These are phyloP conservation scores for Adenanthera pavonina DNA, from an alignment of 306 rosid genomes.

Conservation along the genomic window DNA sequence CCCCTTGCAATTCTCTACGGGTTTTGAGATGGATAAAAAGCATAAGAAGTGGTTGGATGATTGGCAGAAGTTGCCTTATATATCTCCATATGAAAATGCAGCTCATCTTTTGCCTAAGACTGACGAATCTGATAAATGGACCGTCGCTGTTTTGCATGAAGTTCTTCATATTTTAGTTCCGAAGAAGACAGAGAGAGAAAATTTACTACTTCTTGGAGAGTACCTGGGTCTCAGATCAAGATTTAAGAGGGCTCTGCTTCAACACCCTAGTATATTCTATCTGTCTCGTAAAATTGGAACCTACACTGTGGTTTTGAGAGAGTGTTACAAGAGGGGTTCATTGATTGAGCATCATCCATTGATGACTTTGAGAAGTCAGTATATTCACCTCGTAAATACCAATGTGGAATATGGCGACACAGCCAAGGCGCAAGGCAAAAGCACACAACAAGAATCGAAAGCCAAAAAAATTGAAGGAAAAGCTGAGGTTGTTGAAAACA, in stretches of 20 bases:
- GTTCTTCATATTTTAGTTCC: constrained; percentile 74
- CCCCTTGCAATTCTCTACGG: constrained; percentile 67
- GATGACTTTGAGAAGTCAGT: constrained; percentile 65
- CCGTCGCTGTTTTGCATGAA: constrained; percentile 80
- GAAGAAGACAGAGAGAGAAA: constrained; percentile 75
- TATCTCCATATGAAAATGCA: constrained; percentile 79
- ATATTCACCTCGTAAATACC: constrained; percentile 70
- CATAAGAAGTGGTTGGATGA: constrained; percentile 75
- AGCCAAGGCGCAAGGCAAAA: constrained; percentile 42
- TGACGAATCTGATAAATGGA: constrained; percentile 82
- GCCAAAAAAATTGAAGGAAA: constrained; percentile 29
- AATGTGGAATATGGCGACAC: constrained; percentile 54
- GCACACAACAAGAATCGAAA: constrained; percentile 42
- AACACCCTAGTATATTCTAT: constrained; percentile 85
- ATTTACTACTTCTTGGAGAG: constrained; percentile 66
- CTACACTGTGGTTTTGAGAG: constrained; percentile 72
- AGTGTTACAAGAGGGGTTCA: constrained; percentile 84
- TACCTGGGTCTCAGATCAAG: constrained; percentile 75
- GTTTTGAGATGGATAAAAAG: constrained; percentile 78
- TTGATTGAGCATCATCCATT: constrained; percentile 57
- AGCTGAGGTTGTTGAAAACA: constrained; percentile 34
- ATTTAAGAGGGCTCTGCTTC: constrained; percentile 73
- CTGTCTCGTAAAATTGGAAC: constrained; percentile 72
- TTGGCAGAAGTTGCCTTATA: constrained; percentile 80
- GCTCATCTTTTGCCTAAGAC: constrained; percentile 55